Evolutionary conservation across 441 rosid genomes (phyloP), one percentile per base, ranked within the genome.

Genomic region (Gossypium schwendimanii): DNA sequence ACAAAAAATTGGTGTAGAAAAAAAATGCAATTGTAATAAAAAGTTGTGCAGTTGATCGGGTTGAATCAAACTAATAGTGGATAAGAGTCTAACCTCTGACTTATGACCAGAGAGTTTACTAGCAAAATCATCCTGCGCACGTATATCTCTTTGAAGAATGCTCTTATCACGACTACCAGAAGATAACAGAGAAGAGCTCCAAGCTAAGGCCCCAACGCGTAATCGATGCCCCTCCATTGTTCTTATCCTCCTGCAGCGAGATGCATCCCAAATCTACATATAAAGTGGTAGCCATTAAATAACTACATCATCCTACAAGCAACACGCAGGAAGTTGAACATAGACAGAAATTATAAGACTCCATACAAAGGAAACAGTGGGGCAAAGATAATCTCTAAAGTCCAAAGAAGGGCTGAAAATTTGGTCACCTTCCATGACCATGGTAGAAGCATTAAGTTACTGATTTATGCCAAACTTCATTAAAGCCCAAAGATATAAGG

Each of bases 101-200:
- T 89, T 92, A 81, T 92, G 98, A 62, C 97, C 97, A 62, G 95
- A 76, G 23, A 92, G 87, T 82, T 89, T 94, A 84, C 94, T 89
- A 69, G 87, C 88, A 78, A 84, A 90, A 77, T 90, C 97, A 75
- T 92, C 97, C 71, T 82, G 89, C 71, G 88, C 75, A 45, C 94
- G 84, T 77, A 90, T 87, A 79, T 94, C 98, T 62, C 97, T 84
- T 75, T 89, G 98, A 80, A 89, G 90, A 76, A 94, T 89, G 76
- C 86, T 88, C 86, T 90, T 92, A 79, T 94, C 98, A 75, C 98
- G 86, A 78, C 98, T 89, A 74, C 98, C 98, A 71, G 98, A 90
- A 77, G 98, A 89, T 70, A 94, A 71, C 63, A 89, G 39, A n/a
- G 94, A 83, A 70, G 95, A 87, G 72, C 91, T 81, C 97, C 98